A percentile compares a stretch with the other conserved stretches of the same genome.
These are phyloP conservation scores for Calonectria fujianensis DNA, from an alignment of 2,329 filamentous ascomycete species.

Conservation along the genomic window DNA sequence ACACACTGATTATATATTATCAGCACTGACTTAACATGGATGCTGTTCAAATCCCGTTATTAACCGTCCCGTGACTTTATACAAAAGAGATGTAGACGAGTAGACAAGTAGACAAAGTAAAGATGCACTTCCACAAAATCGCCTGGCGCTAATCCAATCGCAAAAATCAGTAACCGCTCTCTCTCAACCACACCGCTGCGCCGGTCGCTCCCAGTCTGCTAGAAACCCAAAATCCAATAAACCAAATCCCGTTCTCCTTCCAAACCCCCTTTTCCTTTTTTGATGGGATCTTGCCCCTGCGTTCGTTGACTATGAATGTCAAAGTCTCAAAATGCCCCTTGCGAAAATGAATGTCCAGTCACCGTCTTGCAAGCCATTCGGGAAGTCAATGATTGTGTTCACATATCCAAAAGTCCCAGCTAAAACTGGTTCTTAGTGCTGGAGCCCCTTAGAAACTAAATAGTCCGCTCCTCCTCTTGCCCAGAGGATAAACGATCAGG, in stretches of 20 bases:
- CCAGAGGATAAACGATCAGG: conserved; percentile 73
- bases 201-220: conserved; percentile 36
- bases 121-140: conserved; percentile 9
- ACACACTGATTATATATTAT: conserved; percentile 32
- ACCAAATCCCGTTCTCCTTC: background rate
- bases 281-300: conserved; percentile 30
- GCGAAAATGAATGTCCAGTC: background rate
- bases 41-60: conserved; percentile 15
- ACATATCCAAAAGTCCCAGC: conserved; percentile 8
- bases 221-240: conserved; percentile 21
- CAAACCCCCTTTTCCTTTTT: conserved; percentile 17
- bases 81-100: background rate
- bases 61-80: conserved; percentile 20
- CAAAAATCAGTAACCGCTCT: conserved; percentile 43
- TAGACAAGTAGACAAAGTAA: conserved; percentile 4
- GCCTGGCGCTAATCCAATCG: conserved; percentile 1
- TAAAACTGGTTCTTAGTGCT: background rate
- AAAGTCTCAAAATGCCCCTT: background rate
- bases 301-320: conserved; percentile 8
- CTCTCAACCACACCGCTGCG: conserved; percentile 35
- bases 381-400: conserved; percentile 4
- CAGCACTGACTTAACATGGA: conserved; percentile 20
- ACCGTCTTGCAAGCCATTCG: conserved; percentile 10
- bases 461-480: conserved; percentile 74
- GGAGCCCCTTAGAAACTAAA: conserved; percentile 68